Conservation (phyloP, 2,329 filamentous ascomycete species). For the Xylariomycetidae sp. region DNA sequence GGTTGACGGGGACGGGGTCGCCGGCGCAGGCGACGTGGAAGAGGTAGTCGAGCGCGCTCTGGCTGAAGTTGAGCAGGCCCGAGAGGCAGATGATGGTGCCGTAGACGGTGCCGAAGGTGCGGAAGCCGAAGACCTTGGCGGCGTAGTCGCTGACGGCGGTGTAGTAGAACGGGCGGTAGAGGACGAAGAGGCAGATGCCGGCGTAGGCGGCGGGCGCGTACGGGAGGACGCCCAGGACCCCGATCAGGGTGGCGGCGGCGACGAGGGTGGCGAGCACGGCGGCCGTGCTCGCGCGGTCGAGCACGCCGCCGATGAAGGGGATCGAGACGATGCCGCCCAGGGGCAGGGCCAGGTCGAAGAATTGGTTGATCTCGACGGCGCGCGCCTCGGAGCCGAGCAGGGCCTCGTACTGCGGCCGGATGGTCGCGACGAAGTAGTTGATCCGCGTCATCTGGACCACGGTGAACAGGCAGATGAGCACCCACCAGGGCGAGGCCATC, state of each 20-base stretch:
- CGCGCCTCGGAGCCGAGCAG: constrained; percentile 59
- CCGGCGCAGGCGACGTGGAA: constrained; percentile 69
- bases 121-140: constrained; percentile 88
- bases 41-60: constrained; percentile 73
- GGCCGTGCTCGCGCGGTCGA: constrained; percentile 72
- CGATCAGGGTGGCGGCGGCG: constrained; percentile 66
- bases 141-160: constrained; percentile 85
- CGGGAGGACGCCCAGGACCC: constrained; percentile 70
- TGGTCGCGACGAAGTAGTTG: constrained; percentile 90
- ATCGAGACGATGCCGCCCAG: constrained; percentile 79
- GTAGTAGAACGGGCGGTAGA: constrained; percentile 88
- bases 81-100: constrained; percentile 83
- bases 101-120: constrained; percentile 91
- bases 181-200: constrained; percentile 73
- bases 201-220: constrained; percentile 66
- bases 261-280: constrained; percentile 69
- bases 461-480: constrained; percentile 78
- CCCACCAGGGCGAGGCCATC: constrained; percentile 76
- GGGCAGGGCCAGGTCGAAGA: constrained; percentile 83
- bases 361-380: constrained; percentile 69
- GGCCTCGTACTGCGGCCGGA: constrained; percentile 74
- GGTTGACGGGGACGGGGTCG: constrained; percentile 73
- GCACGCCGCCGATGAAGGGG: constrained; percentile 76
- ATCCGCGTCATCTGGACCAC: constrained; percentile 73
- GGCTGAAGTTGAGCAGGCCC: constrained; percentile 78